Base-by-base conservation (phyloP, 306 rosid genomes). In the Trifolium repens region DNA sequence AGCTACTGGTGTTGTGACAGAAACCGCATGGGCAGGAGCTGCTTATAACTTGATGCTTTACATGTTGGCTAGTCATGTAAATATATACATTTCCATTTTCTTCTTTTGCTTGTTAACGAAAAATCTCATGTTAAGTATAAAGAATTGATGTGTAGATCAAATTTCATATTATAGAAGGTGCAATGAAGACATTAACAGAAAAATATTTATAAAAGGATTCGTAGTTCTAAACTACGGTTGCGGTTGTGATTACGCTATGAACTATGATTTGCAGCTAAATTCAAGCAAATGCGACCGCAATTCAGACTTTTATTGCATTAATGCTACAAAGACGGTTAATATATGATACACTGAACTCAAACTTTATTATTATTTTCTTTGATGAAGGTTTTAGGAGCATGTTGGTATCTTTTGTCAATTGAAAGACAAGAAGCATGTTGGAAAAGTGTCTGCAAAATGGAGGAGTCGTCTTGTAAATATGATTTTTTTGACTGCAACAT, bases 11-110 rank as follows among this genome's bases (percentile, higher is more conserved):
- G 83, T 88, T 78, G 90, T 92, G 72, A 90, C 92, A 32, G 86
- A 90, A 73, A 85, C 94, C 69, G 96, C 97, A 55, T 92, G 97
- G 96, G 96, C 94, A 16, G 96, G 96, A 14, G 96, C 97, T 71
- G 94, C 97, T 69, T 92, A 92, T 71, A 92, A 92, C 73, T 82
- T 92, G n/a, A 87, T 88, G 81, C 91, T 92, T 73, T 92, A 87
- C 81, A 85, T 92, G 94, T 69, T 92, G 81, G 97, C 97, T 60
- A 92, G 97, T 87, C 97, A 92, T 84, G 97, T 92, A 78, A 90
- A 50, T 50, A 50, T n/a, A 9, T 32, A 32, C 35, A 32, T 32
- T 32, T 32, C 35, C 35, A 32, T 32, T 32, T 32, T 32, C 6
- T 32, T 30, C 34, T 30, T 30, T 30, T 30, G 5, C 4, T 30